phyloP scores from a whole-genome alignment of 345 rosid genomes.

The Gossypium mustelinum region DNA sequence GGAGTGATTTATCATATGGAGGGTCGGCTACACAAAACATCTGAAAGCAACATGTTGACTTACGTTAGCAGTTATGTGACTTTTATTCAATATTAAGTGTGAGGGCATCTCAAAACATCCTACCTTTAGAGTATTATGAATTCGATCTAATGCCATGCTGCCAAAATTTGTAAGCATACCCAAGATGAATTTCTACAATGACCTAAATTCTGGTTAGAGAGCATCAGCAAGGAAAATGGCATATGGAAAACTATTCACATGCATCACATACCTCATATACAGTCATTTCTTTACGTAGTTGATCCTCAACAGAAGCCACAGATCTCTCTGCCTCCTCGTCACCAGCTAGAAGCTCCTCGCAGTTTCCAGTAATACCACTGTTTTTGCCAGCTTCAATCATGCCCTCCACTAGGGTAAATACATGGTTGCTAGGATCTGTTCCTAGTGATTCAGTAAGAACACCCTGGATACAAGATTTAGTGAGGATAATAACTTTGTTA shows the following conservation, averaged over 20 bases:
- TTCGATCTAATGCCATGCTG: conserved; percentile 81
- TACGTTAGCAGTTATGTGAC: not conserved
- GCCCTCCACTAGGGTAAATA: conserved; percentile 67
- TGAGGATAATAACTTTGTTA: conserved; percentile 1
- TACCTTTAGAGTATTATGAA: conserved; percentile 91
- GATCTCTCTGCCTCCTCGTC: conserved; percentile 81
- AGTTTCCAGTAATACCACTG: conserved; percentile 37
- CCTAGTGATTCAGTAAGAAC: conserved; percentile 67
- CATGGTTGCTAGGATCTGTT: conserved; percentile 36
- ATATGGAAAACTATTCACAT: conserved; percentile 2
- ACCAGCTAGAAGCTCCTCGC: conserved; percentile 61
- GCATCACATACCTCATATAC: conserved; percentile 66
- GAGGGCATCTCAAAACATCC: conserved; percentile 2
- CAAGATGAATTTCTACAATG: conserved; percentile 75
- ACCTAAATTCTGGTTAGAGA: conserved; percentile 14
- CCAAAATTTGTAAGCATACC: conserved; percentile 98
- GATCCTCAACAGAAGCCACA: conserved; percentile 82
- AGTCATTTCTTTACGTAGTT: conserved; percentile 85
- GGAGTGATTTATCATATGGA: conserved; percentile 81
- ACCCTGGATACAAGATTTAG: conserved; percentile 49
- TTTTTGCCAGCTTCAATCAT: conserved; percentile 53
- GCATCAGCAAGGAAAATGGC: not conserved
- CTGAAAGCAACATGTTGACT: conserved; percentile 35
- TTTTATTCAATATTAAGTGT: not conserved
- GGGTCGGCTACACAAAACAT: conserved; percentile 96